Base-by-base conservation (phyloP, 2,329 filamentous ascomycete species). In the Westerdykella sp. region DNA sequence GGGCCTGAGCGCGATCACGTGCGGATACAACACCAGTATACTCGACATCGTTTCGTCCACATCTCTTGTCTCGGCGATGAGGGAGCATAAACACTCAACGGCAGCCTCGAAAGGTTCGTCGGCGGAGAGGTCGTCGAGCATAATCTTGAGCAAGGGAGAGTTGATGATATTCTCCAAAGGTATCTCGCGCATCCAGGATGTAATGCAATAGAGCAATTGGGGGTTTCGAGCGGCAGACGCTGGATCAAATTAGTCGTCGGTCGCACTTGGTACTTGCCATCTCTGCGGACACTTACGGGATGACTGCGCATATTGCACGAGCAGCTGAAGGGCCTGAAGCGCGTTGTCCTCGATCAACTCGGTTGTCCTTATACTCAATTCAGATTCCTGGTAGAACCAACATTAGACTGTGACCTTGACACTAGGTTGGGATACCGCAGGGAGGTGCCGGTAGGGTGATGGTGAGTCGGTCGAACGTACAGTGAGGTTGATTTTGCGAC, bases 401-500 rank as follows among this genome's bases (percentile, higher is more conserved):
- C 38, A 68, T 71, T 71, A 70, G 68, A 70, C 50, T 65, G 42
- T 63, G 57, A 69, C 49, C 63, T 53, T 67, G 52, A 63, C 52
- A 54, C 54, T 47, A 60, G 48, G 53, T 58, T 55, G 60, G 59
- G 56, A 53, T 52, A 60, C 53, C 57, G 51, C 50, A 48, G 57
- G 55, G 47, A 56, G 49, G 48, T 67, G 66, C 62, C 68, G 59
- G 60, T 63, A 62, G 61, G 62, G 56, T 59, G 58, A 49, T 54
- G 54, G 57, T 58, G 56, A 50, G 41, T 68, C 67, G 68, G 75
- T 74, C 84, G 82, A 79, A 91, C 88, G 75, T 93, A 95, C 90
- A 81, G 88, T 90, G 73, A 98, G 79, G 78, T 89, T 95, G 78
- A 98, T 96, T 76, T 97, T 98, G 73, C 93, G 88, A 73, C 93